phyloP scores from a whole-genome alignment of 1,139 yeast genomes.

The Arxiozyma telluris region DNA sequence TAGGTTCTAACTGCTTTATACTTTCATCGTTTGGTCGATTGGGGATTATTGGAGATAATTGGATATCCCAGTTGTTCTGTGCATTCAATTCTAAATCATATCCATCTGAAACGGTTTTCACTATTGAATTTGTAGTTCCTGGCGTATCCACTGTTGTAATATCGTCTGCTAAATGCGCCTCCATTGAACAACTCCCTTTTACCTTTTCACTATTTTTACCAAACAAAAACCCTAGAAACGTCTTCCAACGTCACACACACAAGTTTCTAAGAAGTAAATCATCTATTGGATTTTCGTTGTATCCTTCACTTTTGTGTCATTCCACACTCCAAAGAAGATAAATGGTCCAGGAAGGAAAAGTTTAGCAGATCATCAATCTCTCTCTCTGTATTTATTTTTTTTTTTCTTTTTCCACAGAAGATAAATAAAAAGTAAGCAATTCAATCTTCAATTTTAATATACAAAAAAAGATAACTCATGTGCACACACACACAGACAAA shows the following conservation, averaged over 20 bases:
- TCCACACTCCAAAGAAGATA: too few species aligned
- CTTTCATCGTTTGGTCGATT: background rate
- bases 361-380: too few species aligned
- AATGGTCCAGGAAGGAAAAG: too few species aligned
- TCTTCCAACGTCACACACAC: too few species aligned
- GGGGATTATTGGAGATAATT: background rate
- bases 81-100: background rate
- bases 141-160: background rate
- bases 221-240: too few species aligned
- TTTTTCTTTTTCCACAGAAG: too few species aligned
- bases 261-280: too few species aligned
- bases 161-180: background rate
- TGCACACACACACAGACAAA: background rate
- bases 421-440: too few species aligned
- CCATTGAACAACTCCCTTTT: background rate
- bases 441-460: too few species aligned
- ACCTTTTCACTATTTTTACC: background rate
- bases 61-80: background rate
- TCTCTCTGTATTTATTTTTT: too few species aligned
- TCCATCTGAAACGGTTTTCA: background rate
- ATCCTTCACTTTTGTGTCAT: too few species aligned
- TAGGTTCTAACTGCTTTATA: conserved; percentile 1
- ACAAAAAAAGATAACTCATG: background rate
- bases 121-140: background rate
- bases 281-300: too few species aligned